Conservation (phyloP, 495 filamentous ascomycete genomes). For the Lophiotrema nucula region DNA sequence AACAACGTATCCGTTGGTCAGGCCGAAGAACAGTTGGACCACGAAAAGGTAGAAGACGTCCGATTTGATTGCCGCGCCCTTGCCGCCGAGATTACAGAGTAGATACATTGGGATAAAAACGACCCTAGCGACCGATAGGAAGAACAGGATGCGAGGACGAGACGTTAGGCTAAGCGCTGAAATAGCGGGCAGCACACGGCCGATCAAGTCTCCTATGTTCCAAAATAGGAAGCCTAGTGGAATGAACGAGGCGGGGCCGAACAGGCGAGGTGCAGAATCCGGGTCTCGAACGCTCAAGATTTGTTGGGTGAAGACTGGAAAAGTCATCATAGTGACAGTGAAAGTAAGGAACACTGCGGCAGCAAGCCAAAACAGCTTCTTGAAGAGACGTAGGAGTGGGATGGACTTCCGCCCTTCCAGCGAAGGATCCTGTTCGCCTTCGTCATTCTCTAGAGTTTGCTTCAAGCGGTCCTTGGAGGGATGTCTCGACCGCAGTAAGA, state of each 20-base stretch:
- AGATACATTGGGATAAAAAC: conserved; percentile 82
- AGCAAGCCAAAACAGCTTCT: conserved; percentile 71
- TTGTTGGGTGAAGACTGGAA: conserved; percentile 84
- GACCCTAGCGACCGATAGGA: conserved; percentile 59
- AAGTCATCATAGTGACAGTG: conserved; percentile 76
- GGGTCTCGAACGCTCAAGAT: conserved; percentile 61
- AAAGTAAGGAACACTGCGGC: conserved; percentile 75
- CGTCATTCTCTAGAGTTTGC: conserved; percentile 28
- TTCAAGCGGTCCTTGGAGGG: conserved; percentile 35
- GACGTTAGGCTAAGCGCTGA: conserved; percentile 60
- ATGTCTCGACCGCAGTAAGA: conserved; percentile 57
- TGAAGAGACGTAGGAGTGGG: conserved; percentile 63
- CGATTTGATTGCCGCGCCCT: conserved; percentile 65
- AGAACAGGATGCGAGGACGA: conserved; percentile 62
- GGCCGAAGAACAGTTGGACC: conserved; percentile 79
- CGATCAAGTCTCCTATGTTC: conserved; percentile 84
- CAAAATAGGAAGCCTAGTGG: conserved; percentile 89
- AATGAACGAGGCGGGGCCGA: conserved; percentile 74
- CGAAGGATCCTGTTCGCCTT: conserved; percentile 23
- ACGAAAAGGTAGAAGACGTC: conserved; percentile 85
- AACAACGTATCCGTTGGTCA: conserved; percentile 82
- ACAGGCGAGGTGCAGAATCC: conserved; percentile 55
- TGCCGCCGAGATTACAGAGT: conserved; percentile 78
- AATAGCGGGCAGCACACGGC: conserved; percentile 67
- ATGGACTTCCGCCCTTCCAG: conserved; percentile 56